Evolutionary conservation across 768 basidiomycete genomes (phyloP), one percentile per base, ranked within the genome.

Genomic region (Termitomyces sp.): DNA sequence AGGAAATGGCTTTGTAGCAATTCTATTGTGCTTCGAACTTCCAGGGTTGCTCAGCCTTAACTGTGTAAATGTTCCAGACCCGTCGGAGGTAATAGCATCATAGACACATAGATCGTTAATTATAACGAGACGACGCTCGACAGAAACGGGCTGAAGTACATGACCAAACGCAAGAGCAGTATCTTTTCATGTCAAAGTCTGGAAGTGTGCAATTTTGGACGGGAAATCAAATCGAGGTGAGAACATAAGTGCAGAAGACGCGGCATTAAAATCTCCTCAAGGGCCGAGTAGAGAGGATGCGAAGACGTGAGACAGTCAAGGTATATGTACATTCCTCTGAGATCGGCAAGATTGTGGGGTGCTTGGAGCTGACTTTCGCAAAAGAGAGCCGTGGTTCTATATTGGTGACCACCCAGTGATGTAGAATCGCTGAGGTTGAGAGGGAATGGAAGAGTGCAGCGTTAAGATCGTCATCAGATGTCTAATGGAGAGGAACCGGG

Each of bases 201-300:
- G n/a, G n/a, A 73, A 68, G 7, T 73, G 53, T 1, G 69, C 71
- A 0, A 62, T 63, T 58, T 70, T 72, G 5, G 60, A 61, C 2
- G 49, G 37, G 19, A 73, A 58, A 17, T 62, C 35, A 23, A 73
- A 59, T 55, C 65, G 56, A 12, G 67, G 59, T 23, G 68, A 67
- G n/a, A 70, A 62, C 29, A 66, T 68, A 17, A 69, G 56, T 1
- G 58, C 56, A 14, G 66, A 69, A 8, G 69, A 68, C 6, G 69
- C 56, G 49, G 68, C 60, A 53, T 69, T 70, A 61, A 71, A 71
- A 35, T 69, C 60, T 8, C 68, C 68, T 25, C 69, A 72, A 11
- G 68, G 63, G 65, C 63, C 11, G 66, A 62, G 54, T 67, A 69
- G 7, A 66, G 58, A 57, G 45, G 53, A 51, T 72, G 66, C 1